Evolutionary conservation across 805 yeast species (phyloP).

Genomic region (Suhomyces kilbournensis): DNA sequence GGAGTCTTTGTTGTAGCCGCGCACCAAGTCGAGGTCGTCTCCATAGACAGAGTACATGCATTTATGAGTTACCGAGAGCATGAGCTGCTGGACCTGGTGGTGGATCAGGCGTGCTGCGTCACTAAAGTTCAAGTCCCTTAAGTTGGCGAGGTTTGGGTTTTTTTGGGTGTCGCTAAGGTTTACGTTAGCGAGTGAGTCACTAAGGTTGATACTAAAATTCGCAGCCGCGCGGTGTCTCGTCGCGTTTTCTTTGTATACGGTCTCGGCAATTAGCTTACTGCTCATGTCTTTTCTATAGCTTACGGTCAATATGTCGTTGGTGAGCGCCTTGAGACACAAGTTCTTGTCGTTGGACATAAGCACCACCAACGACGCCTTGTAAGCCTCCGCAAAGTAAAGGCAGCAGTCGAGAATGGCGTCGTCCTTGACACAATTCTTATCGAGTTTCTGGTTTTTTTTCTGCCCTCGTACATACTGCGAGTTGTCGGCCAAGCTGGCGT

Average conservation of each 20-base stretch:
- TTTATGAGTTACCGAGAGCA: constrained; percentile 45
- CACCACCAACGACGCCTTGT: constrained; percentile 44
- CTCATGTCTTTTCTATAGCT: constrained; percentile 46
- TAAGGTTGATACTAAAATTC: too few relatives aligned
- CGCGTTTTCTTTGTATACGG: constrained; percentile 36
- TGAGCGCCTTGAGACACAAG: constrained; percentile 71
- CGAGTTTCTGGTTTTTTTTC: constrained; percentile 50
- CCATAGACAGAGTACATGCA: constrained; percentile 57
- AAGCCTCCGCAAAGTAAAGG: constrained; percentile 49
- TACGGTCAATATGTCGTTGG: constrained; percentile 65
- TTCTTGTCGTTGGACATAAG: constrained; percentile 81
- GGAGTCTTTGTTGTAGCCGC: constrained; percentile 41
- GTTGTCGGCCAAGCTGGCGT: constrained; percentile 50
- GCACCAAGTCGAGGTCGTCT: constrained; percentile 49
- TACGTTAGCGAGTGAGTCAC: too few relatives aligned
- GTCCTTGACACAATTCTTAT: constrained; percentile 52
- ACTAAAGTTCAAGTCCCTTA: background rate
- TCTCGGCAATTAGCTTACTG: constrained; percentile 41
- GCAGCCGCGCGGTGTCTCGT: background rate
- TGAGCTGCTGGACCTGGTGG: constrained; percentile 26
- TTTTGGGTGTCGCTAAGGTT: too few relatives aligned
- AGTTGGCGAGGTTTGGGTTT: constrained; percentile 2
- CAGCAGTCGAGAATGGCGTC: constrained; percentile 88
- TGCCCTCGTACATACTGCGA: constrained; percentile 63
- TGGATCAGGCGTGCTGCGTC: background rate